phyloP scores from a whole-genome alignment of 1,284 basidiomycete species.

The Cutaneotrichosporon sp. region DNA sequence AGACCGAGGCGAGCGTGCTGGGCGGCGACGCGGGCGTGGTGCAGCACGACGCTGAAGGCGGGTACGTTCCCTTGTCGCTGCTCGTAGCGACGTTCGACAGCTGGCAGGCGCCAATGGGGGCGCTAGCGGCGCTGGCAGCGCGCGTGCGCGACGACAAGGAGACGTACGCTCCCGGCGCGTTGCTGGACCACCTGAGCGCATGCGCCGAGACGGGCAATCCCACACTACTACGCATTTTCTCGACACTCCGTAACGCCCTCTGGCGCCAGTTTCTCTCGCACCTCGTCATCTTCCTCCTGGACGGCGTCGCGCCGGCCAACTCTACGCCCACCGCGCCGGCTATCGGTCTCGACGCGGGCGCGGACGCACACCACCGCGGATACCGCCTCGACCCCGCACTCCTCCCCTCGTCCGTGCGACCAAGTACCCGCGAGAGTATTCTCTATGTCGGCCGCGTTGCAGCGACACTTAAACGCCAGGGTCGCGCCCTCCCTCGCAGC shows the following conservation, averaged over 20 bases:
- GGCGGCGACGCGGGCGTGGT: constrained; percentile 65
- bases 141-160: constrained; percentile 52
- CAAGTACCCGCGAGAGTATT: constrained; percentile 69
- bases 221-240: constrained; percentile 63
- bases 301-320: constrained; percentile 54
- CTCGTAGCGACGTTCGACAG: constrained; percentile 71
- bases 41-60: constrained; percentile 50
- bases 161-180: constrained; percentile 55
- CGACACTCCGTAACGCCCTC: constrained; percentile 62
- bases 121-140: constrained; percentile 60
- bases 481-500: constrained; percentile 63
- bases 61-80: constrained; percentile 72
- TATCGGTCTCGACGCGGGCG: constrained; percentile 53
- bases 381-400: constrained; percentile 56
- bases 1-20: constrained; percentile 72
- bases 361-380: constrained; percentile 44
- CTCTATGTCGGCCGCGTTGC: constrained; percentile 80
- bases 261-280: constrained; percentile 73
- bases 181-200: constrained; percentile 67
- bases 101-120: constrained; percentile 74
- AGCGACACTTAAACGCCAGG: constrained; percentile 71
- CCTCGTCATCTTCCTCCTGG: constrained; percentile 68
- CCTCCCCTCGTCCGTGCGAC: constrained; percentile 67
- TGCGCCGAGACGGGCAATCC: constrained; percentile 70
- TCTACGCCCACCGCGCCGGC: constrained; percentile 49